Conservation (phyloP, 352 stramenopile genomes). For the Globisporangium recalcitrans region DNA sequence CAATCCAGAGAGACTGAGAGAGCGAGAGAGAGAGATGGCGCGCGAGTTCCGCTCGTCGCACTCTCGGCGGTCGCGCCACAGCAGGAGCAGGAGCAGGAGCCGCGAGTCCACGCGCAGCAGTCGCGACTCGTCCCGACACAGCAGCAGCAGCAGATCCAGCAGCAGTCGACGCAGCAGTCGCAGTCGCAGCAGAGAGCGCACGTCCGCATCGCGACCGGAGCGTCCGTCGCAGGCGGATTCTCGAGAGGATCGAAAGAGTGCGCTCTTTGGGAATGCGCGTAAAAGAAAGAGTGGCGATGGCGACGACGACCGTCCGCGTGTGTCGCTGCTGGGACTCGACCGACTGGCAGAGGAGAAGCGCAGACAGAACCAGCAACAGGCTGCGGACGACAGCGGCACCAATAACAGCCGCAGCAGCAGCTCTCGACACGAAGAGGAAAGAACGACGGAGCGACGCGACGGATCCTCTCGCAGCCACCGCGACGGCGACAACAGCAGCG, state of each 20-base stretch:
- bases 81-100: constrained; percentile 23
- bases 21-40: constrained; percentile 15
- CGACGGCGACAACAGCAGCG: not conserved
- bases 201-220: constrained; percentile 2
- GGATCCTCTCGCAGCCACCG: constrained; percentile 1
- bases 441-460: not conserved
- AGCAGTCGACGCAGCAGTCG: constrained; percentile 5
- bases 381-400: not conserved
- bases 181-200: constrained; percentile 10
- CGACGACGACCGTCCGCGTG: not conserved
- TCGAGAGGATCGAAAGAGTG: constrained; percentile 14
- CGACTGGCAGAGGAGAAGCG: constrained; percentile 59
- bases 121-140: constrained; percentile 12
- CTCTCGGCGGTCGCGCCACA: constrained; percentile 12
- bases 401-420: not conserved
- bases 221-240: not conserved
- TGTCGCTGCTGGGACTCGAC: constrained; percentile 57
- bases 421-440: not conserved
- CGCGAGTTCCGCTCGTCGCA: constrained; percentile 13
- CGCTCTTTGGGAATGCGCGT: constrained; percentile 25
- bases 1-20: not conserved
- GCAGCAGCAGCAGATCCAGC: constrained; percentile 2
- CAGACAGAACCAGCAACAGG: constrained; percentile 20
- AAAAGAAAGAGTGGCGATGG: not conserved
- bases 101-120: constrained; percentile 11